Evolutionary conservation across 257 asterid species (phyloP).

Genomic region (Echium plantagineum): DNA sequence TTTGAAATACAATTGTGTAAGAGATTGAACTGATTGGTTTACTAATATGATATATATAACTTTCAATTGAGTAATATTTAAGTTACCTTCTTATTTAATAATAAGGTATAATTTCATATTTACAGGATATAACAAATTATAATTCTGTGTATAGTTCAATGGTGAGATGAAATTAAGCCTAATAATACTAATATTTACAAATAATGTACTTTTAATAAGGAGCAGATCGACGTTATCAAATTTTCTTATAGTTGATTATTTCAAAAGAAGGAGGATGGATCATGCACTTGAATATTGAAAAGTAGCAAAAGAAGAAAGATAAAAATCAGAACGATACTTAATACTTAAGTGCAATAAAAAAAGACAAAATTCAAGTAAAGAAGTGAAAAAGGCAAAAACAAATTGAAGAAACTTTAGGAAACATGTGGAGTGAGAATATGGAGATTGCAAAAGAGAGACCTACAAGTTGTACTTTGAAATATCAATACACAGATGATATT

Average conservation of each 20-base stretch:
- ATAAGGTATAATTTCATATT: too few species aligned
- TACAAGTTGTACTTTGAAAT: neutral
- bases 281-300: slow-evolving; percentile 4
- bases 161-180: too few species aligned
- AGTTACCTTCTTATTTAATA: too few species aligned
- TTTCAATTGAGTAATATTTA: too few species aligned
- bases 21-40: too few species aligned
- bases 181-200: too few species aligned
- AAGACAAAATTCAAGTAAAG: neutral
- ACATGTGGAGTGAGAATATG: slow-evolving; percentile 15
- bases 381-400: slow-evolving; percentile 1
- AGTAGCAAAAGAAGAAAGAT: slow-evolving; percentile 12
- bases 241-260: slow-evolving; percentile 25
- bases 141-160: too few species aligned
- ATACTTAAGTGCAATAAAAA: slow-evolving; percentile 1
- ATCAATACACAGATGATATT: neutral
- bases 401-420: slow-evolving; percentile 5
- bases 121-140: too few species aligned
- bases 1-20: too few species aligned
- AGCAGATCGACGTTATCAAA: too few species aligned
- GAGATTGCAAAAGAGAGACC: slow-evolving; percentile 2
- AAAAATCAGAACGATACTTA: slow-evolving; percentile 5
- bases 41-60: too few species aligned
- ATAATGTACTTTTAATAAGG: too few species aligned
- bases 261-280: neutral